These are phyloP conservation scores for Mallotus japonicus DNA, from an alignment of 441 rosid species.

Conservation along the genomic window DNA sequence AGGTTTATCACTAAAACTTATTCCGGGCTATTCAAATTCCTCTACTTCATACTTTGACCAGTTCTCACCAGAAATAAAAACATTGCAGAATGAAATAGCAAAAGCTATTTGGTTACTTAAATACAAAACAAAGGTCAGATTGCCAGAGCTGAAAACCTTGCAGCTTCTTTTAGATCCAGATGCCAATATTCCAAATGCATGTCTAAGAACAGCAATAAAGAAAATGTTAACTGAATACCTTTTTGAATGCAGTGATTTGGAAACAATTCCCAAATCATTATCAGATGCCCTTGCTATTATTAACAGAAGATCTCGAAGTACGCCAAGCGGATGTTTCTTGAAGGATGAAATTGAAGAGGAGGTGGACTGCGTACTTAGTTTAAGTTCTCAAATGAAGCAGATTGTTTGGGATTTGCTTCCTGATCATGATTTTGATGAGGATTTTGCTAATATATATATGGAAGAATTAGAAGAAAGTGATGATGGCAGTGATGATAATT, in stretches of 20 bases:
- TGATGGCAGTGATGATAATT: constrained; percentile 29
- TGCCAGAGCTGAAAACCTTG: constrained; percentile 51
- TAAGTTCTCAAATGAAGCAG: constrained; percentile 74
- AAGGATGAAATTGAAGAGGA: constrained; percentile 61
- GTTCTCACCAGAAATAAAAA: constrained; percentile 49
- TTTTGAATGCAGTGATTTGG: constrained; percentile 67
- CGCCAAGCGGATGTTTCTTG: constrained; percentile 28
- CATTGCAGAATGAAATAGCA: constrained; percentile 64
- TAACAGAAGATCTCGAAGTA: constrained; percentile 42
- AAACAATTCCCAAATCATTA: constrained; percentile 56
- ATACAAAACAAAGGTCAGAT: constrained; percentile 38
- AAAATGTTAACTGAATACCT: constrained; percentile 64
- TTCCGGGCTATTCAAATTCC: constrained; percentile 34
- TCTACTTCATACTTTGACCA: constrained; percentile 36
- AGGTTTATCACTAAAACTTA: constrained; percentile 51
- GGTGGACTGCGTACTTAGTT: constrained; percentile 56
- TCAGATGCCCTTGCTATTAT: constrained; percentile 57
- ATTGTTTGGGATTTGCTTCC: constrained; percentile 57
- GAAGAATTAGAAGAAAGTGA: constrained; percentile 74
- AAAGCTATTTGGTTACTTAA: constrained; percentile 64
- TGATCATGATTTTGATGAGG: constrained; percentile 48
- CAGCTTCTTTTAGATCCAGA: constrained; percentile 54
- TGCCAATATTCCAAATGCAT: constrained; percentile 41
- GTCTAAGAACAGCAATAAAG: constrained; percentile 52
- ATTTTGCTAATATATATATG: constrained; percentile 67